Evolutionary conservation across 371 early-diverging fungal species (phyloP), one percentile per base, ranked within the genome.

Genomic region (Apophysomyces ossiformis): DNA sequence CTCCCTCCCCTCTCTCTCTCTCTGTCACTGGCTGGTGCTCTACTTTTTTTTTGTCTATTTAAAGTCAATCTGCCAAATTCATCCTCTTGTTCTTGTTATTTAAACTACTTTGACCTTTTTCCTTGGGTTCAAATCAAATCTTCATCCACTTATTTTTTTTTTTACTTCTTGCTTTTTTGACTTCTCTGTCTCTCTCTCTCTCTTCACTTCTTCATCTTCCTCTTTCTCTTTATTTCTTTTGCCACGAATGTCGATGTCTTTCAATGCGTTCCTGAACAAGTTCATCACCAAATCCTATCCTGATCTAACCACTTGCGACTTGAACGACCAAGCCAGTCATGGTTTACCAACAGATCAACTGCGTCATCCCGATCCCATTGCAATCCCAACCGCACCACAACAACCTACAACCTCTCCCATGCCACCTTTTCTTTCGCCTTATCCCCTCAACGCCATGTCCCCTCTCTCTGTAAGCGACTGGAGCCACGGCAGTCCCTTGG

Each of bases 261-360:
- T 62, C 35, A 62, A 62, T 62, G 35, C 45, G 37, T 62, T 62
- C 37, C 37, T 62, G 46, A 62, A 62, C 37, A 62, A 62, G 37
- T n/a, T 62, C 50, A 44, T 46, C 13, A 45, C 43, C 35, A 62
- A 62, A 62, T 15, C 47, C 35, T 62, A 50, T 46, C 32, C 58
- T 58, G 58, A 58, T 58, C 0, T 15, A 11, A 36, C 54, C 16
- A 21, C 54, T 50, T 50, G 41, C 13, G 13, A 41, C 41, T 41
- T 21, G 16, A 16, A 50, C 21, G 54, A 50, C 21, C 54, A n/a
- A 18, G 8, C n/a, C 9, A 50, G 18, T 18, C 54, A 50, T 50
- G 54, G n/a, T 26, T 21, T 50, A 9, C 18, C 16, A 21, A n/a
- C 54, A 50, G 54, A 50, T 21, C 54, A 50, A 50, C n/a, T 50